Conservation (phyloP, 805 yeast genomes). For the Starmerella floris region DNA sequence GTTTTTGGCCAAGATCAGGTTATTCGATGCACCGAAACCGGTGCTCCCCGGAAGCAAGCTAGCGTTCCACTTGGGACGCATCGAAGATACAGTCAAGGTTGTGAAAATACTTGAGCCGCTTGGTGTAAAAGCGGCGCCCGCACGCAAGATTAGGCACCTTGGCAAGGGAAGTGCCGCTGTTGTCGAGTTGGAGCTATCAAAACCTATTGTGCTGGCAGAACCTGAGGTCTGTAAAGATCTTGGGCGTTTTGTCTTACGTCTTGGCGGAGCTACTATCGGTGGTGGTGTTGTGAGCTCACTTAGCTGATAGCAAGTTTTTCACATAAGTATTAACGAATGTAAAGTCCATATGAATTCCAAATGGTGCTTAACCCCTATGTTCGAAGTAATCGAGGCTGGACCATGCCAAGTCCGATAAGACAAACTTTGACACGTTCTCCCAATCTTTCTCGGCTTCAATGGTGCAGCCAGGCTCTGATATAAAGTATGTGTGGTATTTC, state of each 20-base stretch:
- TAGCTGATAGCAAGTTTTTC: no score
- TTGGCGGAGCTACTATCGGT: conserved; percentile 58
- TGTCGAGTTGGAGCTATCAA: conserved; percentile 41
- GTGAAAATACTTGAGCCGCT: conserved; percentile 32
- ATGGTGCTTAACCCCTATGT: no score
- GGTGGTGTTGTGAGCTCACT: conserved; percentile 38
- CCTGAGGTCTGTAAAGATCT: conserved; percentile 38
- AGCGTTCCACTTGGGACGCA: conserved; percentile 62
- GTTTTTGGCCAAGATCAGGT: conserved; percentile 42
- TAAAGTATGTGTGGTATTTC: no score
- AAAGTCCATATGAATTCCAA: no score
- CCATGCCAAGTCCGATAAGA: no score
- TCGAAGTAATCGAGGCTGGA: no score
- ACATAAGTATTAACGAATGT: no score
- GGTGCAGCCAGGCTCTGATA: no score
- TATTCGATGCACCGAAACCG: conserved; percentile 61
- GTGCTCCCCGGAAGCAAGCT: conserved; percentile 67
- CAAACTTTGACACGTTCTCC: no score
- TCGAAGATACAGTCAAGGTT: conserved; percentile 56
- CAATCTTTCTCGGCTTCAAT: no score
- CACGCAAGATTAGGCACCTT: conserved; percentile 41
- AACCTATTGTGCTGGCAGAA: conserved; percentile 40
- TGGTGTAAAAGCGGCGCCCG: conserved; percentile 15
- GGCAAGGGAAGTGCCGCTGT: conserved; percentile 46
- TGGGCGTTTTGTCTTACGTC: conserved; percentile 57